Conservation (phyloP, 169 alveolate genomes). For the Plasmodium inui region DNA sequence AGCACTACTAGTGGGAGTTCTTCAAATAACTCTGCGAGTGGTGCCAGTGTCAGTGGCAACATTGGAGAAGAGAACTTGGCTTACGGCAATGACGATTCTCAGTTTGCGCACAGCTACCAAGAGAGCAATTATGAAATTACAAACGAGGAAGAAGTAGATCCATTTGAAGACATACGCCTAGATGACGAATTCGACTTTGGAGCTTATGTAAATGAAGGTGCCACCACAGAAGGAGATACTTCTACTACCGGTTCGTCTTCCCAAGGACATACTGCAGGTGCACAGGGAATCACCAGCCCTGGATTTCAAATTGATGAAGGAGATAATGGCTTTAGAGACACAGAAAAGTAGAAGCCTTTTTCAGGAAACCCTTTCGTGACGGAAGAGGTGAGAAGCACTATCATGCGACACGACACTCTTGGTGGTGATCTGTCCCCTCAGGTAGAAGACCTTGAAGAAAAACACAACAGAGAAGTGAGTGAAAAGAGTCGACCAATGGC, state of each 20-base stretch:
- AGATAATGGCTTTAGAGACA: not conserved
- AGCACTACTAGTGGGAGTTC: not conserved
- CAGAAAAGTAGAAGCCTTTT: not conserved
- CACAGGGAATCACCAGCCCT: not conserved
- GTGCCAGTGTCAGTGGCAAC: not conserved
- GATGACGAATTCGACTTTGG: not conserved
- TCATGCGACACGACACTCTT: not conserved
- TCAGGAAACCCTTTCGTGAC: not conserved
- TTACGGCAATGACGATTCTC: not conserved
- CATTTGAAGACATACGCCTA: not conserved
- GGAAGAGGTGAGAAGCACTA: not conserved
- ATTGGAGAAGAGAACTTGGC: not conserved
- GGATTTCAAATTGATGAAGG: not conserved
- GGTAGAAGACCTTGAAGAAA: not conserved
- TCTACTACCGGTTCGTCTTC: not conserved
- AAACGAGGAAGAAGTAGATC: not conserved
- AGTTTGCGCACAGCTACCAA: not conserved
- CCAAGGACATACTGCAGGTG: not conserved
- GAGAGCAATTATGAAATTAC: not conserved
- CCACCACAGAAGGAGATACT: not conserved
- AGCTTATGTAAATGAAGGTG: not conserved
- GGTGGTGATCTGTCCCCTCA: not conserved
- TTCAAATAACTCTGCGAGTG: not conserved
- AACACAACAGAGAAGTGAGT: not conserved
- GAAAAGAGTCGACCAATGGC: not conserved